Percentiles rank a stretch among this genome's conserved stretches.
Evolutionary conservation across 2,329 filamentous ascomycete genomes (phyloP).

Genomic region (Sclerotinia glacialis): DNA sequence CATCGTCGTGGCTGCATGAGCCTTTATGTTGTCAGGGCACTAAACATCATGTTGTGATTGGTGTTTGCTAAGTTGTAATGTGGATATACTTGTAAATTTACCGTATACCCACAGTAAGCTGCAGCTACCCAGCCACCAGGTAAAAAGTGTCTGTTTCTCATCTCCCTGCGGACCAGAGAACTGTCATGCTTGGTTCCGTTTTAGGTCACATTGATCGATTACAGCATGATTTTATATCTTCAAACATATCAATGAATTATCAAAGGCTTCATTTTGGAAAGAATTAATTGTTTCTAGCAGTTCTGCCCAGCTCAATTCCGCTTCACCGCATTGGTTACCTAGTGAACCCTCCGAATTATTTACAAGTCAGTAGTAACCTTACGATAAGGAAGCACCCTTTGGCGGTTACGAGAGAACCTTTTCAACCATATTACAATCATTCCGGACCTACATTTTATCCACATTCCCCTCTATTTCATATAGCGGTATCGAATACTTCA

Average conservation of each 20-base stretch:
- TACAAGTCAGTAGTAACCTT: constrained; percentile 10
- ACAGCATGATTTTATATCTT: neutral
- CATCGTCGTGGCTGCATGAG: constrained; percentile 7
- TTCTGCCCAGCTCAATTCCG: neutral
- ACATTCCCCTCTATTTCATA: neutral
- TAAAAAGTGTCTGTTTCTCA: constrained; percentile 13
- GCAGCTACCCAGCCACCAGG: constrained; percentile 21
- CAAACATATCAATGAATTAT: neutral
- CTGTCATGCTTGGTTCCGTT: constrained; percentile 8
- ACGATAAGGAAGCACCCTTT: constrained; percentile 20
- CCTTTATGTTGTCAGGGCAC: neutral
- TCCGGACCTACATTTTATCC: neutral
- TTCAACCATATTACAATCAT: constrained; percentile 6
- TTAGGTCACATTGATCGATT: neutral
- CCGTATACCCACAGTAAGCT: too few relatives aligned
- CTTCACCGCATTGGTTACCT: constrained; percentile 18
- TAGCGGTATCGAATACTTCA: neutral
- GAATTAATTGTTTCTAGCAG: neutral
- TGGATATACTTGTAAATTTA: constrained; percentile 15
- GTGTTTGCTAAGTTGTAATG: neutral
- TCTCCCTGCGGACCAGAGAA: constrained; percentile 22
- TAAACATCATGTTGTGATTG: neutral
- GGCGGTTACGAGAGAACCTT: neutral
- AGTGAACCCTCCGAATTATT: constrained; percentile 19
- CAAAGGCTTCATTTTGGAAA: constrained; percentile 19